phyloP scores from a whole-genome alignment of 2,329 filamentous ascomycete species.

The Pyricularia pennisetigena region DNA sequence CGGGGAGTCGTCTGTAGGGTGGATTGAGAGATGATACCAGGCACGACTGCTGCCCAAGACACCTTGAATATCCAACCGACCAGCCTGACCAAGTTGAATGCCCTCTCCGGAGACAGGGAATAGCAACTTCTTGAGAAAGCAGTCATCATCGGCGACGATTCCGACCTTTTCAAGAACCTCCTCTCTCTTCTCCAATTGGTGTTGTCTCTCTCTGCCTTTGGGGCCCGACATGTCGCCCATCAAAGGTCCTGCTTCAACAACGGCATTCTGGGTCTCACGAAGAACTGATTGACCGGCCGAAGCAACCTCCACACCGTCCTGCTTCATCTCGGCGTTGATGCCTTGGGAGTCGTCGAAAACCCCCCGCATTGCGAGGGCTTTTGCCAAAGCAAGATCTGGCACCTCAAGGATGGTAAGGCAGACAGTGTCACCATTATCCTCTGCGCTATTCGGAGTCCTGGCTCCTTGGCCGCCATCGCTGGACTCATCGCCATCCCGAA shows the following conservation, averaged over 20 bases:
- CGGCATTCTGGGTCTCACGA: constrained; percentile 77
- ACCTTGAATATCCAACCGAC: constrained; percentile 67
- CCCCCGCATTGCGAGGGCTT: constrained; percentile 78
- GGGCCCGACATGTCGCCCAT: constrained; percentile 64
- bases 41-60: constrained; percentile 75
- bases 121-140: constrained; percentile 72
- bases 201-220: constrained; percentile 61
- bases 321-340: constrained; percentile 96
- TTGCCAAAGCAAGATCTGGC: constrained; percentile 69
- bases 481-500: constrained; percentile 57
- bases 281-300: constrained; percentile 71
- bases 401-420: constrained; percentile 83
- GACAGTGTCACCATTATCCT: constrained; percentile 74
- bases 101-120: constrained; percentile 71
- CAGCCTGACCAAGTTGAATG: constrained; percentile 68
- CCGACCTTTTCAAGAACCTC: constrained; percentile 78
- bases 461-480: constrained; percentile 48
- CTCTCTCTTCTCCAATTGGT: constrained; percentile 72
- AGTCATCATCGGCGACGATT: constrained; percentile 69
- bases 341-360: constrained; percentile 89
- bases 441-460: constrained; percentile 55
- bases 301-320: constrained; percentile 75
- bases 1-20: constrained; percentile 82
- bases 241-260: constrained; percentile 67
- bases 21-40: constrained; percentile 89